Evolutionary conservation across 441 rosid genomes (phyloP), one percentile per base, ranked within the genome.

Genomic region (Rhodomyrtus psidioides): DNA sequence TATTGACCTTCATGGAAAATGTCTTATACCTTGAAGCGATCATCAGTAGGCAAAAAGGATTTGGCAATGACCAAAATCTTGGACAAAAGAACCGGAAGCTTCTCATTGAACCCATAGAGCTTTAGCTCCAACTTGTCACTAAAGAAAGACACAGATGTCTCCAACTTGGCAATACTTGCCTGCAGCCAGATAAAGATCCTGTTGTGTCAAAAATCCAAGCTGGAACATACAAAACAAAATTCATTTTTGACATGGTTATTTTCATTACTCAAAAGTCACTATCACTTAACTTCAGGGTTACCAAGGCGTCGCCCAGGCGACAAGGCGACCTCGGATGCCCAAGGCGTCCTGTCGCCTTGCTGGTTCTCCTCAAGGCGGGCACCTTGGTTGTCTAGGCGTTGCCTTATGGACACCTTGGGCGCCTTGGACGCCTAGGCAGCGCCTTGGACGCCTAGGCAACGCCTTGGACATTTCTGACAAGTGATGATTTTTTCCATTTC

Each of bases 161-260:
- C 98, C 91, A 97, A 92, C 91, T 94, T 97, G 87, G 99, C 98
- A 83, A 97, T 91, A 87, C 95, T 93, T 87, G 99, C 99, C 99
- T 97, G 98, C 89, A 90, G 83, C 88, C n/a, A 83, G 27, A 60
- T 39, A 85, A 83, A 39, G 44, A 86, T 17, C 65, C 70, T 56
- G 27, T 49, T 0, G 17, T 70, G 53, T 70, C 83, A 88, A 81
- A 88, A 34, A 82, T 81, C 53, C 26, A 85, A 74, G 30, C 62
- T 44, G 62, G 86, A 15, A 58, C 53, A 59, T 51, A 19, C 56
- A 86, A 54, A 83, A 19, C 86, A 30, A 85, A 54, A 79, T 55
- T 16, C 12, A 70, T 44, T 62, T 26, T 75, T 70, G 49, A 39
- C 79, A 39, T 10, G 79, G 15, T 21, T 70, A 70, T 3, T 70